phyloP scores from a whole-genome alignment of 192 early-diverging fungal genomes.

The Coemansia biformis region DNA sequence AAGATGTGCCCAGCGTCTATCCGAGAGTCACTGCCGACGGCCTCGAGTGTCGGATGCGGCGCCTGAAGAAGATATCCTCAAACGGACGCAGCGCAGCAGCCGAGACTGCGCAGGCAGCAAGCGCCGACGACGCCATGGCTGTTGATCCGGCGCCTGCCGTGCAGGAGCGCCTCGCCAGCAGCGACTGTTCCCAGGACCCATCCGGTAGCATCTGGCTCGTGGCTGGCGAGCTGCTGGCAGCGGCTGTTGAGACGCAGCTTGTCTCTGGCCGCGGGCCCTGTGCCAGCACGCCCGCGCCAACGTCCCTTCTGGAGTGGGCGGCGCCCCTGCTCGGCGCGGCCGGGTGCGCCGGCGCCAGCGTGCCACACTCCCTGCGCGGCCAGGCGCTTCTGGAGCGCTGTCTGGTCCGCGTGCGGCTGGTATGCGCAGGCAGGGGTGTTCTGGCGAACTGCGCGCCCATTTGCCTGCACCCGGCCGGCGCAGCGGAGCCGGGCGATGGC shows the following conservation, averaged over 20 bases:
- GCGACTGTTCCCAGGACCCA: not conserved
- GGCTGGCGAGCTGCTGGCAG: conserved; percentile 19
- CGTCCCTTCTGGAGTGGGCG: conserved; percentile 24
- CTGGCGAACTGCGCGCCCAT: conserved; percentile 32
- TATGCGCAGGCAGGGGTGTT: conserved; percentile 35
- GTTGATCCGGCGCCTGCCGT: not conserved
- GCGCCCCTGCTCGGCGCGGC: conserved; percentile 15
- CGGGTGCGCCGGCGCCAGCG: not conserved
- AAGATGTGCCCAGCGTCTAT: conserved; percentile 9
- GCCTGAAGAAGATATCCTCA: conserved; percentile 22
- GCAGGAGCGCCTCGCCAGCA: no score
- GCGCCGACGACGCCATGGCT: not conserved
- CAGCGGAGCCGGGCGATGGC: conserved; percentile 7
- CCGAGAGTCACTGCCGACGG: conserved; percentile 12
- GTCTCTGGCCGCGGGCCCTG: not conserved
- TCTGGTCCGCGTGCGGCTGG: conserved; percentile 38
- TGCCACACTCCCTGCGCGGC: not conserved
- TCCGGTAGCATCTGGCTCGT: conserved; percentile 28
- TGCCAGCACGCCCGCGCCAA: no score
- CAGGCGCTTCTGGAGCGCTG: conserved; percentile 15
- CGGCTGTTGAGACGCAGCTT: conserved; percentile 1
- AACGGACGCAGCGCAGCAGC: conserved; percentile 2
- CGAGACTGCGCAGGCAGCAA: not conserved
- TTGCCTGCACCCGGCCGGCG: conserved; percentile 4
- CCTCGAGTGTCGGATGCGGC: conserved; percentile 37